Base-by-base conservation (phyloP, 1,284 basidiomycete species). In the Ustilago loliicola region DNA sequence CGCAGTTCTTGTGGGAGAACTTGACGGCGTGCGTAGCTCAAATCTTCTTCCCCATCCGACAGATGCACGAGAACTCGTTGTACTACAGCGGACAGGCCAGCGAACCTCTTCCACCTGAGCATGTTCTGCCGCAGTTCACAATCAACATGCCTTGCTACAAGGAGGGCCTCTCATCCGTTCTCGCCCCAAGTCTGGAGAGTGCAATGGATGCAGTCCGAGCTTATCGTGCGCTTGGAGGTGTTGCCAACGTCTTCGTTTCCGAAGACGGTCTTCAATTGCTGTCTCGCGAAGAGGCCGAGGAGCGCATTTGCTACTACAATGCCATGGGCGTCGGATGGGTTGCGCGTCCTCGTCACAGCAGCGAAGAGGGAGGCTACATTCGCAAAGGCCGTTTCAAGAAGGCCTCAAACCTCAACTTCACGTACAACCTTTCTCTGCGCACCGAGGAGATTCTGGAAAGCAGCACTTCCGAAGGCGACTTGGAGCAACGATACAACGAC, bases 301-400 rank as follows among this genome's bases (percentile, higher is more conserved):
- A 89, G 40, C 91, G 94, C 36, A 90, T 91, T 29, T 87, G 89
- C 34, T 94, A 92, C 86, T 95, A 94, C 82, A 90, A 91, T 61
- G 63, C 71, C 23, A 92, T 94, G 81, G 91, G 91, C 79, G 92
- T 94, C 79, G 93, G 92, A 38, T 94, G 92, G 90, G 91, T 94
- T 67, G 91, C 93, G 30, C 91, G 94, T 54, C 93, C 93, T 5
- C 89, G 89, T 55, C 91, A 92, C 85, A 90, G 91, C 79, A 79
- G n/a, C n/a, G n/a, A n/a, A n/a, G n/a, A 86, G 36, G 90, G 90
- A 80, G 93, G 92, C 0, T 94, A 91, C 88, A 89, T 90, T 64
- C 92, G 94, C 61, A 92, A 92, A n/a, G 94, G 94, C 69, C 90
- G 93, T 30, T 95, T 94, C 89, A 94, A 95, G 89, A 95, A 95